Percentiles rank a stretch among this genome's conserved stretches.
Evolutionary conservation across 2,329 filamentous ascomycete genomes (phyloP).

Genomic region (Pseudocercospora pini-densiflorae): DNA sequence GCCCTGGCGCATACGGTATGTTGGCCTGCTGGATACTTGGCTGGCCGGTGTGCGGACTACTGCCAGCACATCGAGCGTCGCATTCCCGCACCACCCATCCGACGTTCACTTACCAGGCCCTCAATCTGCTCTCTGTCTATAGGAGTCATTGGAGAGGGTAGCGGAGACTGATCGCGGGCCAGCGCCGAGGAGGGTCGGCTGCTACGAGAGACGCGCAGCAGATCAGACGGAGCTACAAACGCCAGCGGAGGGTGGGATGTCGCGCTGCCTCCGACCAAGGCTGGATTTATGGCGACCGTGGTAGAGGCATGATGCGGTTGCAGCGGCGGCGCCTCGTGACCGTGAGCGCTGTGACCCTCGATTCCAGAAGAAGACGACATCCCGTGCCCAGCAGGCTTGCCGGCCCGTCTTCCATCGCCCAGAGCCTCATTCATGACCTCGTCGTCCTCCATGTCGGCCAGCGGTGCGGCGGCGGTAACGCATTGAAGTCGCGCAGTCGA

Average conservation of each 20-base stretch:
- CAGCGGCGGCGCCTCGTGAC: not conserved
- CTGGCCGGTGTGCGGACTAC: not conserved
- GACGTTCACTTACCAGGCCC: constrained; percentile 68
- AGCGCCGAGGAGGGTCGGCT: not conserved
- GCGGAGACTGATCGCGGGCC: constrained; percentile 5
- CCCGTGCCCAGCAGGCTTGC: constrained; percentile 1
- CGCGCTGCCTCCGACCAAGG: not conserved
- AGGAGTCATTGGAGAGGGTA: constrained; percentile 36
- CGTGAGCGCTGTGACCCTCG: not conserved
- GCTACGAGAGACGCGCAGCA: constrained; percentile 15
- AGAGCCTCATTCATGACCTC: constrained; percentile 7
- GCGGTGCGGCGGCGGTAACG: not conserved
- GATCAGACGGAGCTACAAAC: constrained; percentile 28
- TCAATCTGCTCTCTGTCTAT: constrained; percentile 78
- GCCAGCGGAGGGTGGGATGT: constrained; percentile 15
- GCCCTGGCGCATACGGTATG: not conserved
- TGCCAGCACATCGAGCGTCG: not conserved
- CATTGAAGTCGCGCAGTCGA: not conserved
- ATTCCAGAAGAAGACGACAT: not conserved
- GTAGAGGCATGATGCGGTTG: not conserved
- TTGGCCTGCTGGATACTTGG: not conserved
- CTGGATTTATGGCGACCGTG: not conserved
- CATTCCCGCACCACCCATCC: not conserved
- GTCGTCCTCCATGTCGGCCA: constrained; percentile 9
- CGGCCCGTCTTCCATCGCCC: constrained; percentile 4